Evolutionary conservation across 331 rosid genomes (phyloP).

Genomic region (Pyracantha coccinea): DNA sequence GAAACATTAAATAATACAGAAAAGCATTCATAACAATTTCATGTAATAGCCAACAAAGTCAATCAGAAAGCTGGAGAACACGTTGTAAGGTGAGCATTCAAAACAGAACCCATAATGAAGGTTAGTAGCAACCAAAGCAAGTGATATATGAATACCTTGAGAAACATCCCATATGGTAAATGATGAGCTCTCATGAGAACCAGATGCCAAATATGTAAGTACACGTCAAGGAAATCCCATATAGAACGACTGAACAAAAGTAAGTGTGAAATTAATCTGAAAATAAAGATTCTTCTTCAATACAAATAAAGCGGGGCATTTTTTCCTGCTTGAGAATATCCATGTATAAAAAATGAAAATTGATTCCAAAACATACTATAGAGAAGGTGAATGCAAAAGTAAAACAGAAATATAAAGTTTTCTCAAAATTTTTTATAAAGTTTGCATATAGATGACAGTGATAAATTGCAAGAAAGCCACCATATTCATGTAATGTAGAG

Average conservation of each 20-base stretch:
- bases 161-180: constrained; percentile 94
- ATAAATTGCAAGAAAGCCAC: neutral
- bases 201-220: constrained; percentile 79
- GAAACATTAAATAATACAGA: neutral
- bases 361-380: neutral
- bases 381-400: neutral
- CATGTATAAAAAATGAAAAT: neutral
- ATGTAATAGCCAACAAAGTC: neutral
- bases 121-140: neutral
- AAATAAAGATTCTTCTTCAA: neutral
- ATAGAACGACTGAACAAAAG: neutral
- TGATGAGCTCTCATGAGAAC: constrained; percentile 76
- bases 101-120: neutral
- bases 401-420: neutral
- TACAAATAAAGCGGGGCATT: neutral
- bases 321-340: neutral
- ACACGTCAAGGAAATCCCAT: constrained; percentile 46
- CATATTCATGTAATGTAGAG: neutral
- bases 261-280: neutral
- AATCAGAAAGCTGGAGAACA: neutral
- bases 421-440: neutral
- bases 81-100: too few species aligned
- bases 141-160: constrained; percentile 46
- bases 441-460: neutral
- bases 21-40: neutral